Evolutionary conservation across 1,139 yeast genomes (phyloP), one percentile per base, ranked within the genome.

Genomic region (Yamadazyma triangularis): DNA sequence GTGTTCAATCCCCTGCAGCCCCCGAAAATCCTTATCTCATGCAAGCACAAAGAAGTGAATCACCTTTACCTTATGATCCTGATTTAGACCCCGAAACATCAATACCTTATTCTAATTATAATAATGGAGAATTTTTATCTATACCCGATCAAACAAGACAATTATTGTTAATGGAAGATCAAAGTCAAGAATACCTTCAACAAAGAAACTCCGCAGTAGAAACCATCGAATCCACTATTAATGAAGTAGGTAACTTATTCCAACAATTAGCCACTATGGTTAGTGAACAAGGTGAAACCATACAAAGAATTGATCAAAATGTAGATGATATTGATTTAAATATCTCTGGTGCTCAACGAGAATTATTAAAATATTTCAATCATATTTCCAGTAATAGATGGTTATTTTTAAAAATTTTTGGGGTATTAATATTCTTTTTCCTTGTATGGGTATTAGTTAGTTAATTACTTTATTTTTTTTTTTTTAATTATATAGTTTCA

Each of bases 261-360:
- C 93, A 86, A 47, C 98, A 91, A 58, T 70, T 91, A 47, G 96
- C 97, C 3, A 84, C 95, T 2, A 89, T 91, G 97, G 96, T 91
- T 9, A 89, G 87, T 39, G 98, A 93, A 56, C 99, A 91, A 59
- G 93, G 97, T 26, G 98, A 91, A 49, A 85, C 83, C 16, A 91
- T 91, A 35, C 98, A 91, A 56, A 70, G 97, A 50, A 91, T 91
- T 41, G 98, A 93, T 58, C 88, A 82, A 35, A 89, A 91, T 52
- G 95, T 95, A 4, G 96, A 89, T 45, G 97, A 93, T 49, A 87
- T 91, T 31, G 79, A 86, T 47, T 56, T 89, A 51, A 91, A 89
- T 55, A 89, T 91, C 12, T 64, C 76, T 21, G 97, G 97, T 1
- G 98, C 99, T 0, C 98, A 93, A 54, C 68, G 97, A 36, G 97